Evolutionary conservation across 192 early-diverging fungal genomes (phyloP).

Genomic region (Umbelopsis vinacea): DNA sequence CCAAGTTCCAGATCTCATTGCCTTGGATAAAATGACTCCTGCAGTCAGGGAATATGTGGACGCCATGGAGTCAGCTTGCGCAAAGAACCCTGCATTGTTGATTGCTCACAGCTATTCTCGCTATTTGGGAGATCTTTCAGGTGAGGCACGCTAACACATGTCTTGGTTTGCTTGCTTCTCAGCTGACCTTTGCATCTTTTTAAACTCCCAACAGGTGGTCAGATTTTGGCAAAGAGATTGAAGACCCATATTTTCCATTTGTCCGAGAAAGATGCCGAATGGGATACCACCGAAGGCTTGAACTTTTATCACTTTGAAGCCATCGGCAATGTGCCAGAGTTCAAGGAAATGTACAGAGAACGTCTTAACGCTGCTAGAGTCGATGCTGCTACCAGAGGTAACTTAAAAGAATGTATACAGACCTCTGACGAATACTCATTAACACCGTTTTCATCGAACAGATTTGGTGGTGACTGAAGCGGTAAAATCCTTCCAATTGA

Average conservation of each 20-base stretch:
- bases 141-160: slow-evolving; percentile 12
- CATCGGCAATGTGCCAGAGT: slow-evolving; percentile 47
- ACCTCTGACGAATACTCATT: background rate
- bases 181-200: background rate
- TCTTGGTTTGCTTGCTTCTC: background rate
- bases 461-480: slow-evolving; percentile 36
- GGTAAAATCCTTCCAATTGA: slow-evolving; percentile 35
- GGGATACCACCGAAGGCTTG: slow-evolving; percentile 44
- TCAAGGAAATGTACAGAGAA: slow-evolving; percentile 56
- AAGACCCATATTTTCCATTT: slow-evolving; percentile 50
- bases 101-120: slow-evolving; percentile 61
- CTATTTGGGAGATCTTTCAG: slow-evolving; percentile 59
- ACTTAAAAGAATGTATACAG: background rate
- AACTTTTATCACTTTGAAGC: slow-evolving; percentile 56
- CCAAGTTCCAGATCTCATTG: slow-evolving; percentile 34
- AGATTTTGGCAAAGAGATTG: slow-evolving; percentile 55
- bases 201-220: slow-evolving; percentile 42
- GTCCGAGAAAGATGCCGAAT: slow-evolving; percentile 43
- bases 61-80: slow-evolving; percentile 45
- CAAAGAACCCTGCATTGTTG: slow-evolving; percentile 49
- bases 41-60: slow-evolving; percentile 55
- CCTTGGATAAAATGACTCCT: slow-evolving; percentile 41
- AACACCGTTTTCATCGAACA: slow-evolving; percentile 5
- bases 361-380: slow-evolving; percentile 51
- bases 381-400: slow-evolving; percentile 38